These are phyloP conservation scores for Moricandia moricandioides DNA, from an alignment of 345 rosid genomes.

Conservation along the genomic window DNA sequence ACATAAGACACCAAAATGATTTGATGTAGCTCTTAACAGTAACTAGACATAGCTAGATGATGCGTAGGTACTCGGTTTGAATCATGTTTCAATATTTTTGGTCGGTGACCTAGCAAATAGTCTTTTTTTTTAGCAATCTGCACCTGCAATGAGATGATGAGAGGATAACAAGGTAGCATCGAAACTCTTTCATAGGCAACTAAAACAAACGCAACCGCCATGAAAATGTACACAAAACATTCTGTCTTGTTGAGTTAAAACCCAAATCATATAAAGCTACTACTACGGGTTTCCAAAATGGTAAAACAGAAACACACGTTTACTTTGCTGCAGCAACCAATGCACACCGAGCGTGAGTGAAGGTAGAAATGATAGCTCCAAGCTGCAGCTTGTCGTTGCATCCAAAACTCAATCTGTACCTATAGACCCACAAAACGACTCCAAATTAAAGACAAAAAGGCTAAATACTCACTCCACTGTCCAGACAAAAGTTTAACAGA, in stretches of 20 bases:
- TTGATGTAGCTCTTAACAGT: too few relatives aligned
- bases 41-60: too few relatives aligned
- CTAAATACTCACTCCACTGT: background rate
- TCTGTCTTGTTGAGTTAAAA: conserved; percentile 16
- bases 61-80: too few relatives aligned
- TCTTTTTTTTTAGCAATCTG: background rate
- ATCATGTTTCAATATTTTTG: too few relatives aligned
- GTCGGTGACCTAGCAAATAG: background rate
- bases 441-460: background rate
- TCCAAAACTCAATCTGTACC: conserved; percentile 83
- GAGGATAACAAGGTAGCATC: background rate
- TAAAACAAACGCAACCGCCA: background rate
- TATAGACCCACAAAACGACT: conserved; percentile 35
- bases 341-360: conserved; percentile 64
- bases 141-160: background rate
- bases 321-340: conserved; percentile 64
- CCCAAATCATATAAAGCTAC: conserved; percentile 14
- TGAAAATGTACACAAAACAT: too few relatives aligned
- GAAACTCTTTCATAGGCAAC: background rate
- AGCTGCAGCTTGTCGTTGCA: conserved; percentile 90
- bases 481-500: background rate
- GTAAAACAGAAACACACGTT: background rate
- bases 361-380: conserved; percentile 73
- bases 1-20: too few relatives aligned
- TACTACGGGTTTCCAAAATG: background rate